Conservation (phyloP, 1,139 yeast species). For the Candida labiduridarum region DNA sequence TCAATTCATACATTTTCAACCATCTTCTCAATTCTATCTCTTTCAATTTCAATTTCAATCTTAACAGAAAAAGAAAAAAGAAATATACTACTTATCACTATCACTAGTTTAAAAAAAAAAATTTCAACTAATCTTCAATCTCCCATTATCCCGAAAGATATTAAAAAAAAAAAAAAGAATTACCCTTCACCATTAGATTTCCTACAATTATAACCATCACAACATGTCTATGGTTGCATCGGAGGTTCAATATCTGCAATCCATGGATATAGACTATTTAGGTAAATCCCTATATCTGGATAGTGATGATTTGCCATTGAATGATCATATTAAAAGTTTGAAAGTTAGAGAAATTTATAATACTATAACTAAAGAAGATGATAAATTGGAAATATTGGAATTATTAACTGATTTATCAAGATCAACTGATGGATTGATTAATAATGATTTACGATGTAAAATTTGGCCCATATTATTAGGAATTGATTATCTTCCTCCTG, state of each 20-base stretch:
- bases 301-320: conserved; percentile 40
- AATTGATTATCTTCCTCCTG: conserved; percentile 8
- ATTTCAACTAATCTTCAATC: too few relatives aligned
- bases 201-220: not conserved
- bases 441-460: conserved; percentile 37
- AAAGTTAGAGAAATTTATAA: conserved; percentile 44
- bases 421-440: conserved; percentile 53
- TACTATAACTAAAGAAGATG: conserved; percentile 8
- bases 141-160: too few relatives aligned
- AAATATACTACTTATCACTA: too few relatives aligned
- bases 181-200: too few relatives aligned
- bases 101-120: too few relatives aligned
- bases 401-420: conserved; percentile 38
- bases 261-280: conserved; percentile 48
- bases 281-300: conserved; percentile 52
- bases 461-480: conserved; percentile 53
- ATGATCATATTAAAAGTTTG: conserved; percentile 35
- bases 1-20: too few relatives aligned
- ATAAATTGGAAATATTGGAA: conserved; percentile 15
- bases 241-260: conserved; percentile 6
- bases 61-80: too few relatives aligned
- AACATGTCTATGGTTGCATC: conserved; percentile 9
- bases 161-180: too few relatives aligned
- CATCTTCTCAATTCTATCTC: too few relatives aligned
- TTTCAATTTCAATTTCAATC: too few relatives aligned